Evolutionary conservation across 495 filamentous ascomycete species (phyloP), one percentile per base, ranked within the genome.

Genomic region (Penicillium pancosmium): DNA sequence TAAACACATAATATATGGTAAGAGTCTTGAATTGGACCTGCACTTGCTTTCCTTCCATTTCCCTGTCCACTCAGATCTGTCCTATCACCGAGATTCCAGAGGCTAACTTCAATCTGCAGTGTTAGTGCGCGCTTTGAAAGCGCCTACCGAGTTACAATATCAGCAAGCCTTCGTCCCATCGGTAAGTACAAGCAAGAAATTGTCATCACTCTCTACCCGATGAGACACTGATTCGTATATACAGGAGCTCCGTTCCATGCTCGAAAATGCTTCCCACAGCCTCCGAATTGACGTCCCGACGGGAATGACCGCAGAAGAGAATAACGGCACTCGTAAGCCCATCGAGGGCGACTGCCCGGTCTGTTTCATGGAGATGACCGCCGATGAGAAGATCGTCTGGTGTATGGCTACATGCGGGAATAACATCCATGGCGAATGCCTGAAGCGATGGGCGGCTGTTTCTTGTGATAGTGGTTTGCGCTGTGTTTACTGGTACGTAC

Each of bases 341-440:
- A 57, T 86, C 2, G 88, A 91, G 34, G 90, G 86, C 13, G 88
- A 93, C 61, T 93, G 91, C 60, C 88, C 89, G 0, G 89, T 95
- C 66, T 93, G 91, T 70, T 91, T 87, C 65, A 84, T 77, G 62
- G 84, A 89, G 44, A 85, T 92, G 61, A 78, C 85, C 41, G 62
- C 75, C 5, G 69, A 76, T 5, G 73, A 76, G 56, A 71, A 78
- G 0, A 80, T 87, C 13, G 82, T 91, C 2, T 92, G 85, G 78
- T 94, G 90, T 68, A 83, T 83, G 52, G 82, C 83, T 2, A 80
- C 84, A 0, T 94, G 90, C 63, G 90, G 89, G 0, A 90, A 92
- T 68, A 92, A 94, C 60, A 80, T 93, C 12, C 90, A 94, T 68
- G 81, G 80, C 59, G 70, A 73, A 4, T 93, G 90, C 57, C 91